Evolutionary conservation across 1,284 basidiomycete genomes (phyloP).

Genomic region (Inonotus hispidus): DNA sequence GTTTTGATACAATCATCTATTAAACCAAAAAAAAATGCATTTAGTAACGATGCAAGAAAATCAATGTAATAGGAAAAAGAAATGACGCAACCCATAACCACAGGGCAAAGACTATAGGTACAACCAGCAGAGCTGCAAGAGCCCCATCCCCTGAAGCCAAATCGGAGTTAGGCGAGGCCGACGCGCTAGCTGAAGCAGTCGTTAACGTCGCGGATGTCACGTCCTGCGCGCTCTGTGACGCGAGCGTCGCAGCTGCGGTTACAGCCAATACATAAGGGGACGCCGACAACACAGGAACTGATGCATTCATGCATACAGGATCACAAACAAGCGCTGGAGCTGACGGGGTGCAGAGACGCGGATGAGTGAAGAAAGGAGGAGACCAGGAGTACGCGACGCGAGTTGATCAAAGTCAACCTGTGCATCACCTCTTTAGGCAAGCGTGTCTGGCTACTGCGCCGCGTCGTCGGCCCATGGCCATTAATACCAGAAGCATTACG

Average conservation of each 20-base stretch:
- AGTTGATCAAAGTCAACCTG: conserved; percentile 10
- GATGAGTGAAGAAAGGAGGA: not conserved
- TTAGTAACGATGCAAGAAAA: not conserved
- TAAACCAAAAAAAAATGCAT: conserved; percentile 1
- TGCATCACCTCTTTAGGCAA: conserved; percentile 16
- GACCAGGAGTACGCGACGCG: not conserved
- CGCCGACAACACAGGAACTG: conserved; percentile 3
- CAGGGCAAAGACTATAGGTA: conserved; percentile 54
- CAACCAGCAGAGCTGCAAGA: conserved; percentile 55
- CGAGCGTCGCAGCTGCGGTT: conserved; percentile 5
- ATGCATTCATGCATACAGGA: conserved; percentile 18
- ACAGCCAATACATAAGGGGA: conserved; percentile 9
- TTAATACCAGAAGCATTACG: not conserved
- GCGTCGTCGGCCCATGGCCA: not conserved
- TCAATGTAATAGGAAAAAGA: conserved; percentile 20
- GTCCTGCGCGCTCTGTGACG: conserved; percentile 11
- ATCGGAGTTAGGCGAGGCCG: not conserved
- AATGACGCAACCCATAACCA: conserved; percentile 57
- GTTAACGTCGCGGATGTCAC: conserved; percentile 1
- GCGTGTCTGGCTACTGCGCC: conserved; percentile 3
- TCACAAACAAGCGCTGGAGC: not conserved
- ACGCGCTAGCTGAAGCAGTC: conserved; percentile 10
- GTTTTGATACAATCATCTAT: conserved; percentile 82
- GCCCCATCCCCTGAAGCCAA: conserved; percentile 31
- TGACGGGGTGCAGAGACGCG: not conserved